Conservation (phyloP, 202 grass and related monocot species). For the Setaria viridis region DNA sequence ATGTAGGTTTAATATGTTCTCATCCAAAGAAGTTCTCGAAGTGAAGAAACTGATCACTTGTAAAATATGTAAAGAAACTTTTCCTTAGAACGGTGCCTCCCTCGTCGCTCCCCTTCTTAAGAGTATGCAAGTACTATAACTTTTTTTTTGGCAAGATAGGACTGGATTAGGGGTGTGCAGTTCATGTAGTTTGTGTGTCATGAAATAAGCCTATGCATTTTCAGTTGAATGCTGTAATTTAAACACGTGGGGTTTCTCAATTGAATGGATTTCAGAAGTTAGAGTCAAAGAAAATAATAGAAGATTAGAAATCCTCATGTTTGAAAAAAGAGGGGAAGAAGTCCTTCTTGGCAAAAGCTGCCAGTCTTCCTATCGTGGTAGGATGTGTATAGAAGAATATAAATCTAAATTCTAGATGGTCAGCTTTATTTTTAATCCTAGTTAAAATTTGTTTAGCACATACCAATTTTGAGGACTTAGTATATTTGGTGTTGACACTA, state of each 20-base stretch:
- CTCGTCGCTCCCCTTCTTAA: not conserved
- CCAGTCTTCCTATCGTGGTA: not conserved
- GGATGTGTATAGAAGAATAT: conserved; percentile 19
- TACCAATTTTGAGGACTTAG: not conserved
- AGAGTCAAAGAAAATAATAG: conserved; percentile 23
- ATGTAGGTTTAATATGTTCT: not conserved
- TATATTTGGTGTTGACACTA: not conserved
- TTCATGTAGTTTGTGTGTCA: not conserved
- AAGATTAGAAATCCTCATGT: conserved; percentile 3
- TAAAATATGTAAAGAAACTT: not conserved
- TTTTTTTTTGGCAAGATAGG: conserved; percentile 10
- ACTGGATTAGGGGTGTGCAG: not conserved
- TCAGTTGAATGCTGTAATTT: conserved; percentile 17
- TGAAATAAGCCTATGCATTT: not conserved
- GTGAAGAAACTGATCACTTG: not conserved
- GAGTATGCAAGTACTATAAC: not conserved
- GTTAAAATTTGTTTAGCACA: not conserved
- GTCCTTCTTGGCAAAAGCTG: not conserved
- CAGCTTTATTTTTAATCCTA: not conserved
- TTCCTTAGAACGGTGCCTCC: not conserved
- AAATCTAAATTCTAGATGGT: conserved; percentile 32
- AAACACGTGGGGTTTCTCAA: not conserved
- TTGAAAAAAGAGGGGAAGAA: not conserved
- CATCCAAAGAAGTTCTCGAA: not conserved
- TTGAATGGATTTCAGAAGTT: conserved; percentile 26